These are phyloP conservation scores for Kazachstania bromeliacearum DNA, from an alignment of 805 yeast genomes.

Conservation along the genomic window DNA sequence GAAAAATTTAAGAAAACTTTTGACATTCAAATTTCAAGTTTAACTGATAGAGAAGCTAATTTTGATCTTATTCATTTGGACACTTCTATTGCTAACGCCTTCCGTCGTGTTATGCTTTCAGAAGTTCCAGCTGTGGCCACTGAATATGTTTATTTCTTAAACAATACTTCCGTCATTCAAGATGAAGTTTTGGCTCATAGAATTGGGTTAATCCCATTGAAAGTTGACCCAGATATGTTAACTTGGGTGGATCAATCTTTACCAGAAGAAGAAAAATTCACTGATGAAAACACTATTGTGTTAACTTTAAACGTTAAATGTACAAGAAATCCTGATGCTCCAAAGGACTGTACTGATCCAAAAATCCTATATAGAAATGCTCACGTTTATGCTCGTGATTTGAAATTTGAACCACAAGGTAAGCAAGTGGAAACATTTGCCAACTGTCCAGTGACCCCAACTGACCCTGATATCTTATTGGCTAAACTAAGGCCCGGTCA, in stretches of 20 bases:
- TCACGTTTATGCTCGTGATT: conserved; percentile 79
- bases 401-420: conserved; percentile 88
- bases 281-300: conserved; percentile 84
- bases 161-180: conserved; percentile 93
- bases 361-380: conserved; percentile 75
- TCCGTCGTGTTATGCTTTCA: conserved; percentile 92
- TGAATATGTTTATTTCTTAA: conserved; percentile 81
- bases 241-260: conserved; percentile 67
- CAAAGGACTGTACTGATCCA: conserved; percentile 70
- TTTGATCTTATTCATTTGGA: conserved; percentile 83
- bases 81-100: conserved; percentile 91
- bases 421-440: conserved; percentile 67
- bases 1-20: conserved; percentile 65
- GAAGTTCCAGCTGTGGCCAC: conserved; percentile 96
- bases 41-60: conserved; percentile 63
- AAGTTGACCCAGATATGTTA: conserved; percentile 81
- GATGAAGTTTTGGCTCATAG: conserved; percentile 96
- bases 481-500: conserved; percentile 96
- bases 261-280: conserved; percentile 61
- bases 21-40: conserved; percentile 55
- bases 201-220: conserved; percentile 84
- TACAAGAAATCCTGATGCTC: conserved; percentile 76
- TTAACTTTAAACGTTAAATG: conserved; percentile 74
- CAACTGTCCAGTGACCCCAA: conserved; percentile 56
- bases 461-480: conserved; percentile 80